Percentiles rank a stretch among this genome's conserved stretches.
Evolutionary conservation across 805 yeast genomes (phyloP).

Genomic region (Candida adriatica): DNA sequence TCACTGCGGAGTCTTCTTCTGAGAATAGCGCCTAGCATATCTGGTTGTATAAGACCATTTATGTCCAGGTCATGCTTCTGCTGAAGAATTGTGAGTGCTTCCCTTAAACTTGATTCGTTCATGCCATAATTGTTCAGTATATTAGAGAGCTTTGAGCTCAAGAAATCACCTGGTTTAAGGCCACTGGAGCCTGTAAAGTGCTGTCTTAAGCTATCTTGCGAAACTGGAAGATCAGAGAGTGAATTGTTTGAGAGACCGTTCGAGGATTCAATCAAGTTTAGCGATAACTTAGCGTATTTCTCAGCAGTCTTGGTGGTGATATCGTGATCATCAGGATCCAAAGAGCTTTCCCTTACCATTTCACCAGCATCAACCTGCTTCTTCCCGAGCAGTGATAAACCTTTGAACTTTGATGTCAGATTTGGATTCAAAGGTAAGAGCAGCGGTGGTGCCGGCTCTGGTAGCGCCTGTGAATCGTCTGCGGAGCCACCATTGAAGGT

Average conservation of each 20-base stretch:
- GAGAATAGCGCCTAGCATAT: constrained; percentile 48
- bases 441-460: constrained; percentile 36
- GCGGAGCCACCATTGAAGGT: too few relatives aligned
- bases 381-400: constrained; percentile 25
- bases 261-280: constrained; percentile 29
- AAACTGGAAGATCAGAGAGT: constrained; percentile 8
- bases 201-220: constrained; percentile 1
- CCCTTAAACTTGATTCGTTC: constrained; percentile 27
- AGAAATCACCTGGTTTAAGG: constrained; percentile 25
- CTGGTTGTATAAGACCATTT: constrained; percentile 22
- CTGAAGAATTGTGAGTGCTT: constrained; percentile 28
- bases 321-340: constrained; percentile 9
- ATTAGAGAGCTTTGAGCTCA: constrained; percentile 29
- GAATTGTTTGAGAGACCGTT: constrained; percentile 1
- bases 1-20: constrained; percentile 55
- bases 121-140: constrained; percentile 28
- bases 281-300: constrained; percentile 42
- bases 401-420: constrained; percentile 31
- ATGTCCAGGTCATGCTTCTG: constrained; percentile 25
- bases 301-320: constrained; percentile 27
- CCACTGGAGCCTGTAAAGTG: constrained; percentile 4
- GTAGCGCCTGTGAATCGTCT: constrained; percentile 18
- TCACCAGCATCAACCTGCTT: not conserved
- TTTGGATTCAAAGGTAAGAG: constrained; percentile 29
- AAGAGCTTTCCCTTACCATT: constrained; percentile 3